These are phyloP conservation scores for Boletus subcaerulescens DNA, from an alignment of 768 basidiomycete species.

Conservation along the genomic window DNA sequence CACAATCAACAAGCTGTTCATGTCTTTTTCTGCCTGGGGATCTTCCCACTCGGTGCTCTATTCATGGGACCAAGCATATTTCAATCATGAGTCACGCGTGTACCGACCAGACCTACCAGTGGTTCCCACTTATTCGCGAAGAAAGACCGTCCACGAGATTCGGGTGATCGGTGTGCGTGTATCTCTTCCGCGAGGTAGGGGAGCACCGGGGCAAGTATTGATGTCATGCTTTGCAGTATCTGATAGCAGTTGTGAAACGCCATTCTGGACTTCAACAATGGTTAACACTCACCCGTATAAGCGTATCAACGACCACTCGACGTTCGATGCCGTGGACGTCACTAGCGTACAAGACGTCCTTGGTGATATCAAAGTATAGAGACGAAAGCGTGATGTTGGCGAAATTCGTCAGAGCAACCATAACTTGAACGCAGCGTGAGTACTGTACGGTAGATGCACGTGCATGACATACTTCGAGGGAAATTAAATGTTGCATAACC, in stretches of 20 bases:
- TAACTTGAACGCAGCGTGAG: slow-evolving; percentile 46
- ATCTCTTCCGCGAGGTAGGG: slow-evolving; percentile 94
- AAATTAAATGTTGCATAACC: slow-evolving; percentile 78
- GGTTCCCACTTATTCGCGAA: slow-evolving; percentile 70
- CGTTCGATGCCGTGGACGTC: slow-evolving; percentile 48
- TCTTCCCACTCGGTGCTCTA: slow-evolving; percentile 67
- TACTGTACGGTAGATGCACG: not conserved
- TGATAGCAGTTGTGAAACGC: slow-evolving; percentile 25
- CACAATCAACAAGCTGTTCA: slow-evolving; percentile 59
- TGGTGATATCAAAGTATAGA: slow-evolving; percentile 88
- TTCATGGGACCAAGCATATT: not conserved
- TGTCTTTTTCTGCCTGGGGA: slow-evolving; percentile 51
- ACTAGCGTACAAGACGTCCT: slow-evolving; percentile 86
- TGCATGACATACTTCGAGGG: slow-evolving; percentile 58
- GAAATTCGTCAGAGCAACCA: slow-evolving; percentile 71
- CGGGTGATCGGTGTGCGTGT: slow-evolving; percentile 34
- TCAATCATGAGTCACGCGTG: not conserved
- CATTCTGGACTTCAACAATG: not conserved
- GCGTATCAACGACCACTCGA: slow-evolving; percentile 62
- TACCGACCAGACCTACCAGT: slow-evolving; percentile 45
- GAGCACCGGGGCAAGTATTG: slow-evolving; percentile 77
- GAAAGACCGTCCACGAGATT: slow-evolving; percentile 45
- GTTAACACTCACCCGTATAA: slow-evolving; percentile 54
- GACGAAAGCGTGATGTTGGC: slow-evolving; percentile 83
- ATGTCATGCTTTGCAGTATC: slow-evolving; percentile 65